Conservation (phyloP, 768 basidiomycete species). For the Leccinum incarnatum region DNA sequence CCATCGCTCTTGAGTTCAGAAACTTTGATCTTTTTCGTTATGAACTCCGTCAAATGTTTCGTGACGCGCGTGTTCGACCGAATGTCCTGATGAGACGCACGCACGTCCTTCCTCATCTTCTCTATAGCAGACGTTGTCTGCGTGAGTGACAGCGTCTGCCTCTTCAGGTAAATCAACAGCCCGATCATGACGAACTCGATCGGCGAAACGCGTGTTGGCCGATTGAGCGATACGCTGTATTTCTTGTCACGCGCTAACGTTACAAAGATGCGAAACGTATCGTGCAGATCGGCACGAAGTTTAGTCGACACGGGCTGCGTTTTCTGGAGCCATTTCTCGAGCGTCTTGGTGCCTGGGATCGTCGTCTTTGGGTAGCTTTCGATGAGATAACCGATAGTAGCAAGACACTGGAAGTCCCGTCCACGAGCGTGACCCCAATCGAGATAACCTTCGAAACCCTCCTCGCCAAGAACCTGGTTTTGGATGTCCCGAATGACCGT, state of each 20-base stretch:
- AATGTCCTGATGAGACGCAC: slow-evolving; percentile 39
- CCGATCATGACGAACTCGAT: slow-evolving; percentile 46
- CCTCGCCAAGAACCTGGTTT: slow-evolving; percentile 33
- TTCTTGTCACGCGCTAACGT: slow-evolving; percentile 33
- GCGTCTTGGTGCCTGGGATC: slow-evolving; percentile 24
- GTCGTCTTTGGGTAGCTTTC: slow-evolving; percentile 30
- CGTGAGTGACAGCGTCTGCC: slow-evolving; percentile 31
- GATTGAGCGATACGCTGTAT: slow-evolving; percentile 32
- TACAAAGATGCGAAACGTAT: slow-evolving; percentile 36
- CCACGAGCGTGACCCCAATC: slow-evolving; percentile 45
- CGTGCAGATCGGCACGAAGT: slow-evolving; percentile 28
- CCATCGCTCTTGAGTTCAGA: slow-evolving; percentile 33
- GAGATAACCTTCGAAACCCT: slow-evolving; percentile 38
- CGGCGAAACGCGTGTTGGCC: slow-evolving; percentile 38
- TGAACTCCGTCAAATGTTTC: slow-evolving; percentile 32
- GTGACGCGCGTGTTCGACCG: slow-evolving; percentile 38
- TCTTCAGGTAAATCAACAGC: slow-evolving; percentile 39
- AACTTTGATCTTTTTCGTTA: slow-evolving; percentile 31
- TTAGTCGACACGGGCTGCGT: slow-evolving; percentile 24
- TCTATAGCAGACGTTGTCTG: slow-evolving; percentile 45
- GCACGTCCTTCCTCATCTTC: slow-evolving; percentile 38
- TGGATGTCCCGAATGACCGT: slow-evolving; percentile 42
- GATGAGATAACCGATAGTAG: slow-evolving; percentile 35
- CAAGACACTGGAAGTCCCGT: slow-evolving; percentile 45
- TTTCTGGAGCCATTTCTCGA: slow-evolving; percentile 39